Evolutionary conservation across 1,284 basidiomycete genomes (phyloP).

Genomic region (Tilletia horrida): DNA sequence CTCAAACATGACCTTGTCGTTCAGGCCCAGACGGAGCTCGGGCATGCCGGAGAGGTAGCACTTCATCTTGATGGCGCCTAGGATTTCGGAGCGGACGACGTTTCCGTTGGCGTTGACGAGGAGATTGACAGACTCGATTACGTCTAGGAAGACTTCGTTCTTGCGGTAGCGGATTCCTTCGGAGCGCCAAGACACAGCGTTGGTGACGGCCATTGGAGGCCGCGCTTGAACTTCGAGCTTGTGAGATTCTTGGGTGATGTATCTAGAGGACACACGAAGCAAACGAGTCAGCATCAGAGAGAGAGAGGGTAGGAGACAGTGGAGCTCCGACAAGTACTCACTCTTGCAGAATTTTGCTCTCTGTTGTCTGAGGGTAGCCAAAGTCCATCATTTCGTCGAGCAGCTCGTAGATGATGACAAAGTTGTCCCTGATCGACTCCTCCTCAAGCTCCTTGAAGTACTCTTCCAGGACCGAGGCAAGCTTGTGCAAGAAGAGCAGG

Average conservation of each 20-base stretch:
- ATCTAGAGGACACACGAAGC: slow-evolving; percentile 60
- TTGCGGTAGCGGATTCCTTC: slow-evolving; percentile 97
- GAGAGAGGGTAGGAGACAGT: background rate
- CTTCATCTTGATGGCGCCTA: slow-evolving; percentile 99
- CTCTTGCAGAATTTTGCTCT: slow-evolving; percentile 98
- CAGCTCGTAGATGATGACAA: slow-evolving; percentile 88
- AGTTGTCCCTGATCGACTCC: slow-evolving; percentile 97
- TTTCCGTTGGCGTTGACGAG: slow-evolving; percentile 95
- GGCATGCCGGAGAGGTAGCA: slow-evolving; percentile 99
- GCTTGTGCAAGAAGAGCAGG: slow-evolving; percentile 91
- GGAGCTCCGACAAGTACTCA: slow-evolving; percentile 68
- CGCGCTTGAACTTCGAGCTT: slow-evolving; percentile 95
- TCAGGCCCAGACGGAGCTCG: slow-evolving; percentile 87
- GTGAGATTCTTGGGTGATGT: slow-evolving; percentile 98
- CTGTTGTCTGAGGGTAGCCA: slow-evolving; percentile 97
- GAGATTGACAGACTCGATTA: slow-evolving; percentile 94
- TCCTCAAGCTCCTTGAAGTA: slow-evolving; percentile 99
- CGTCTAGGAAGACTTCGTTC: slow-evolving; percentile 99
- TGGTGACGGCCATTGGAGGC: slow-evolving; percentile 95
- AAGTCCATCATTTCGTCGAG: slow-evolving; percentile 99
- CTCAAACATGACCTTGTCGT: slow-evolving; percentile 99
- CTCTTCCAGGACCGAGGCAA: slow-evolving; percentile 74
- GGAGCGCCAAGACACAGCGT: slow-evolving; percentile 96
- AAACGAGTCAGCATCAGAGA: background rate
- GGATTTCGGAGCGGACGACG: slow-evolving; percentile 93